Evolutionary conservation across 2,329 filamentous ascomycete species (phyloP).

Genomic region (Fusarium siculi): DNA sequence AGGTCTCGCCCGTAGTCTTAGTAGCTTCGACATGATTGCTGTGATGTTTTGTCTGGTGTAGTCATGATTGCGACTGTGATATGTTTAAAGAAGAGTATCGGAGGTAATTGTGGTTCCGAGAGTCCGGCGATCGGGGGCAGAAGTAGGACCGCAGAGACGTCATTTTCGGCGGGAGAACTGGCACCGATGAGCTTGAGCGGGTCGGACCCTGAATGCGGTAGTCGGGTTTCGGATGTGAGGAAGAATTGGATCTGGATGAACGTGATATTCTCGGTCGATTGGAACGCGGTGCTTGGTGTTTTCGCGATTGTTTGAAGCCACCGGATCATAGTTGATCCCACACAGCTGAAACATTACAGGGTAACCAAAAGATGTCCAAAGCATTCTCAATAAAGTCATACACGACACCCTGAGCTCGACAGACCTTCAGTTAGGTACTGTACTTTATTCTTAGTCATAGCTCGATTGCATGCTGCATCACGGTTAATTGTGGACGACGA

Average conservation of each 20-base stretch:
- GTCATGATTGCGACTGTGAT: conserved; percentile 25
- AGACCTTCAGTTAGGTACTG: background rate
- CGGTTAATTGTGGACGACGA: background rate
- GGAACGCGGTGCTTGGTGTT: background rate
- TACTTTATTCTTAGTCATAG: background rate
- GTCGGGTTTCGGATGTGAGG: background rate
- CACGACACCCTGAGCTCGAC: background rate
- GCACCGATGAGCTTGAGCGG: conserved; percentile 16
- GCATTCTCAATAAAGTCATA: background rate
- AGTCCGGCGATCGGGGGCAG: background rate
- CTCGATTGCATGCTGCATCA: background rate
- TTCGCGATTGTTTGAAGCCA: background rate
- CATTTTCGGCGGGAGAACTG: conserved; percentile 36
- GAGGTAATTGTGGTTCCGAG: conserved; percentile 26
- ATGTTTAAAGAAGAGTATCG: conserved; percentile 35
- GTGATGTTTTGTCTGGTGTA: background rate
- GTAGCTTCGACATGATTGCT: conserved; percentile 27
- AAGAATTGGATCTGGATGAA: background rate
- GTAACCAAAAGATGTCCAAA: background rate
- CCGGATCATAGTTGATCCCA: background rate
- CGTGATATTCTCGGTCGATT: background rate
- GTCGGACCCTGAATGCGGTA: conserved; percentile 3
- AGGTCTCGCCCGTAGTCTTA: conserved; percentile 17
- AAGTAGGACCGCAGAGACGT: conserved; percentile 31
- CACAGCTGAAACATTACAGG: background rate